Conservation (phyloP, 208 protist genomes). For the Porcisia deanei region DNA sequence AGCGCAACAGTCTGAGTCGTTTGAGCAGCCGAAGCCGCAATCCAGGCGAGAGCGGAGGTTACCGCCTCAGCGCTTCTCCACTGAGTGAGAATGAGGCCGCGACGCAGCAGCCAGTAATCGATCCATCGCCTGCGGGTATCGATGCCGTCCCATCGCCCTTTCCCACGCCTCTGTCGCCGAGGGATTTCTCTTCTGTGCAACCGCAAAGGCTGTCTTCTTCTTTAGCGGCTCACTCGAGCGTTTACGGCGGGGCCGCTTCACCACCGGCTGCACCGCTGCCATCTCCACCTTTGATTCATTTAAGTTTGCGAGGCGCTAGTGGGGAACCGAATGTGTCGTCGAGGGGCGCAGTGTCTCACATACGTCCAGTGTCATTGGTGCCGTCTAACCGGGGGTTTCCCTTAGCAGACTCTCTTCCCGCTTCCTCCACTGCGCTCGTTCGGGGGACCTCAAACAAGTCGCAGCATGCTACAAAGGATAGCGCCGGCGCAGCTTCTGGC, state of each 20-base stretch:
- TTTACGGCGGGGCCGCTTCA: neutral
- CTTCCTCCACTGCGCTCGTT: neutral
- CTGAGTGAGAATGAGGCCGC: neutral
- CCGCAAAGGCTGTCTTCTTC: neutral
- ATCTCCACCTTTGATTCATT: neutral
- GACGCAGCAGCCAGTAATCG: constrained; percentile 11
- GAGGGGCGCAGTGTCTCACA: neutral
- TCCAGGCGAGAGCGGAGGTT: neutral
- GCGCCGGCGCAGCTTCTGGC: neutral
- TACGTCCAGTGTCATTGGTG: neutral
- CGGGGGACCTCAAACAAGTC: neutral
- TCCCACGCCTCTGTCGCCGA: neutral
- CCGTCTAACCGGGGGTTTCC: neutral
- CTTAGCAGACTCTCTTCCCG: neutral
- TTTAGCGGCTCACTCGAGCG: neutral
- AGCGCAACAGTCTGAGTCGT: constrained; percentile 29
- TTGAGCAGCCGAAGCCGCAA: neutral
- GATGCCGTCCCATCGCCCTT: constrained; percentile 4
- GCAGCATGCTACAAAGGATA: neutral
- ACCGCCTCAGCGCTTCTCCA: neutral
- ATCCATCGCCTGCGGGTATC: constrained; percentile 13
- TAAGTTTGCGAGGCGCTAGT: neutral
- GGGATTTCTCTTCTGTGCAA: neutral
- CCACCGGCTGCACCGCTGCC: neutral
- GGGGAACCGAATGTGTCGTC: neutral